A percentile compares a stretch with the other conserved stretches of the same genome.
Evolutionary conservation across 176 grass and related monocot genomes (phyloP).

Genomic region (Thinopyrum elongatum): DNA sequence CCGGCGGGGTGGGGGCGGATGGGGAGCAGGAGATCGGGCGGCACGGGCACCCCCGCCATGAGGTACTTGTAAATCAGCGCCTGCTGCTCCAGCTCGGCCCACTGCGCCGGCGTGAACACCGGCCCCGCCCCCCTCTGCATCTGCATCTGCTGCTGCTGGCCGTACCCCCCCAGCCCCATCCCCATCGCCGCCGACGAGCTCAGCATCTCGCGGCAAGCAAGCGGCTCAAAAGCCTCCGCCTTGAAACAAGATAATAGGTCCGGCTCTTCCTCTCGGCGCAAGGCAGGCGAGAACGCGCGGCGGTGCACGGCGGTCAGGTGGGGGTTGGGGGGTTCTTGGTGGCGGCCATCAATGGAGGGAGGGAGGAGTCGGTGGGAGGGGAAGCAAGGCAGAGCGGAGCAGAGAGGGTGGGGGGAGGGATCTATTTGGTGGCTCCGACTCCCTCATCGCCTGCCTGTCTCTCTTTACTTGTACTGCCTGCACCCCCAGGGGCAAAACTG

Average conservation of each 20-base stretch:
- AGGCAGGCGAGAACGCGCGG: neutral
- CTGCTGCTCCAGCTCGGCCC: constrained; percentile 98
- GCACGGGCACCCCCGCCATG: constrained; percentile 90
- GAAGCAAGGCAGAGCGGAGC: neutral
- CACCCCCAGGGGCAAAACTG: neutral
- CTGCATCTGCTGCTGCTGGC: constrained; percentile 16
- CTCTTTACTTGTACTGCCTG: neutral
- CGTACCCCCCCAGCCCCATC: constrained; percentile 40
- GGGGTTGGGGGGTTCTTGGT: constrained; percentile 49
- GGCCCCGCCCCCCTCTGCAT: constrained; percentile 38
- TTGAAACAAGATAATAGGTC: neutral
- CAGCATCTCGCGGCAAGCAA: constrained; percentile 29
- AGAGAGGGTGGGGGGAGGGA: neutral
- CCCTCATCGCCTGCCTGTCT: constrained; percentile 10
- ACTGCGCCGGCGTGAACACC: constrained; percentile 89
- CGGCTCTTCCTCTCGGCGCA: neutral
- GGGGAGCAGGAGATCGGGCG: constrained; percentile 88
- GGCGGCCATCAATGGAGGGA: constrained; percentile 59
- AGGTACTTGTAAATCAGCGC: constrained; percentile 97
- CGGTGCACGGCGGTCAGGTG: constrained; percentile 3
- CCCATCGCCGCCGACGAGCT: constrained; percentile 48
- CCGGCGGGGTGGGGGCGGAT: constrained; percentile 60
- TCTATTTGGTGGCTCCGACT: constrained; percentile 7
- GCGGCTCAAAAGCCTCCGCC: neutral
- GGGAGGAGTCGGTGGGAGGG: constrained; percentile 31